Percentiles rank a stretch among this genome's conserved stretches.
These are phyloP conservation scores for Tilletia indica DNA, from an alignment of 1,284 basidiomycete genomes.

Conservation along the genomic window DNA sequence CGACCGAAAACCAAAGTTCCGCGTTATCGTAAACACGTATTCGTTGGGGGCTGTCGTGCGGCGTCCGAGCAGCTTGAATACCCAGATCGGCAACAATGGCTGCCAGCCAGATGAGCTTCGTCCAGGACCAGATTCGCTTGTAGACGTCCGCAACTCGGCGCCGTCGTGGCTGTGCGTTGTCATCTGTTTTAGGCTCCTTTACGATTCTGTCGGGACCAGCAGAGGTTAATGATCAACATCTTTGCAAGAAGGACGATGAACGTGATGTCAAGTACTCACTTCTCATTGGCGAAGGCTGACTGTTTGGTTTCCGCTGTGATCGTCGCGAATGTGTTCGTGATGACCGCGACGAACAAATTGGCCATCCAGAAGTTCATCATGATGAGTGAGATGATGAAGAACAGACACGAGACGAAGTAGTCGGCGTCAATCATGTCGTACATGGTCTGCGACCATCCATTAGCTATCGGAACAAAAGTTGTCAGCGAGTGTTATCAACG, in stretches of 20 bases:
- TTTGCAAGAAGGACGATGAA: no score
- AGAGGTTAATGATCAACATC: not conserved
- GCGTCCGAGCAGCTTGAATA: constrained; percentile 68
- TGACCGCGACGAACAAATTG: constrained; percentile 92
- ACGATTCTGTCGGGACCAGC: not conserved
- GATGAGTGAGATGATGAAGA: constrained; percentile 73
- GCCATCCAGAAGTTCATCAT: constrained; percentile 63
- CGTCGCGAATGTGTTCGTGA: constrained; percentile 88
- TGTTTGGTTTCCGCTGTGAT: constrained; percentile 84
- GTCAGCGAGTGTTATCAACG: not conserved
- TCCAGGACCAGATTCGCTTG: constrained; percentile 47
- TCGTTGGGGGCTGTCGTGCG: constrained; percentile 48
- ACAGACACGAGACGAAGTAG: constrained; percentile 68
- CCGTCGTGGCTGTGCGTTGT: constrained; percentile 20
- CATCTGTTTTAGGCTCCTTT: constrained; percentile 16
- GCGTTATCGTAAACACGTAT: constrained; percentile 59
- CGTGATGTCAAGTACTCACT: not conserved
- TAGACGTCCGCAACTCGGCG: constrained; percentile 42
- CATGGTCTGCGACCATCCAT: constrained; percentile 67
- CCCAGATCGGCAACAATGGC: constrained; percentile 65
- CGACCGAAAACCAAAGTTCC: constrained; percentile 77
- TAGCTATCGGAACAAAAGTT: constrained; percentile 23
- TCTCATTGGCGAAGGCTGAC: constrained; percentile 78
- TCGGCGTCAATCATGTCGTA: constrained; percentile 89
- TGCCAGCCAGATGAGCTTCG: constrained; percentile 61